Percentiles rank a stretch among this genome's conserved stretches.
Evolutionary conservation across 441 rosid species (phyloP).

Genomic region (Croton setiger): DNA sequence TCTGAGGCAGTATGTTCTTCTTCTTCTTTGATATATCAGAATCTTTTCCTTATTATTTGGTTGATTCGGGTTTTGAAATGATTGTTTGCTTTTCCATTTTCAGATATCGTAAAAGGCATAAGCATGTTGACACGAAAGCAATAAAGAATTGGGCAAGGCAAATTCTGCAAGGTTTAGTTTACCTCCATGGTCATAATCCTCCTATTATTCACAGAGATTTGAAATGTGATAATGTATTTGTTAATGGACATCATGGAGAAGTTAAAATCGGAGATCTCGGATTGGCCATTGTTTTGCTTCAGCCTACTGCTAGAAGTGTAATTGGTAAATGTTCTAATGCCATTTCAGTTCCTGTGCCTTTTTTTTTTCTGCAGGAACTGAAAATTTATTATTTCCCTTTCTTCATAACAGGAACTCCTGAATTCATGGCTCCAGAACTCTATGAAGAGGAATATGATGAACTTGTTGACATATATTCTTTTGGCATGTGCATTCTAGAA

Average conservation of each 20-base stretch:
- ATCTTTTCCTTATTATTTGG: background rate
- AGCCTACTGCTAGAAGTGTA: slow-evolving; percentile 70
- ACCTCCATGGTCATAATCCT: slow-evolving; percentile 57
- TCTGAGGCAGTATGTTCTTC: slow-evolving; percentile 46
- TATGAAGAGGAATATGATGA: slow-evolving; percentile 79
- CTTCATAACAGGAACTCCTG: slow-evolving; percentile 57
- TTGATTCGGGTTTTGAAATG: background rate
- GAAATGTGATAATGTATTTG: slow-evolving; percentile 69
- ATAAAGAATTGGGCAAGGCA: slow-evolving; percentile 76
- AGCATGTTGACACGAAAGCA: slow-evolving; percentile 61
- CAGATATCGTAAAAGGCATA: slow-evolving; percentile 61
- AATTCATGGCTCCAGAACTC: slow-evolving; percentile 82
- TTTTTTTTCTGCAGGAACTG: slow-evolving; percentile 3
- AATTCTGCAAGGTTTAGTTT: slow-evolving; percentile 59
- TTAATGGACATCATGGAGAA: slow-evolving; percentile 69
- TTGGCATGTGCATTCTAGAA: slow-evolving; percentile 78
- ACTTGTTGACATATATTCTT: slow-evolving; percentile 71
- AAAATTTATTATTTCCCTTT: background rate
- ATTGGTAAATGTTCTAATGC: slow-evolving; percentile 32
- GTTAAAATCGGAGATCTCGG: slow-evolving; percentile 87
- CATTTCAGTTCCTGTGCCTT: background rate
- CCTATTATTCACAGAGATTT: slow-evolving; percentile 70
- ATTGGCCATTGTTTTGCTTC: slow-evolving; percentile 69
- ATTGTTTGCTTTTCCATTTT: background rate
- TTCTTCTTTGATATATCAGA: background rate